Conservation (phyloP, 192 early-diverging fungal species). For the Dispira simplex region DNA sequence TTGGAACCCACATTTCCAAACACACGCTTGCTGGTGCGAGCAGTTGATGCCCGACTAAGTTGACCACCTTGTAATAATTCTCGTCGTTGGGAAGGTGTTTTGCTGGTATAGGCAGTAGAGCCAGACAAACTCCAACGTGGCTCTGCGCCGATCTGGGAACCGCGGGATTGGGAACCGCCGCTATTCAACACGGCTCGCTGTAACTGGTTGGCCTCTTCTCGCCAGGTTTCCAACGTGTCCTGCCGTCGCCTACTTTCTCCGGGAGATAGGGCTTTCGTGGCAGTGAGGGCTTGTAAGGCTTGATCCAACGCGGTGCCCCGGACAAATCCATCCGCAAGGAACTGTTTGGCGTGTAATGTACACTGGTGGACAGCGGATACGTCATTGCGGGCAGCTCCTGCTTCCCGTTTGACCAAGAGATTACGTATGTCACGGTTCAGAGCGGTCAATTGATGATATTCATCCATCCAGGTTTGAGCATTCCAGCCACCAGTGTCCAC, state of each 20-base stretch:
- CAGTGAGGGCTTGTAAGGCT: constrained; percentile 32
- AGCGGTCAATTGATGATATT: constrained; percentile 42
- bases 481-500: constrained; percentile 24
- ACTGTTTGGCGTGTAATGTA: constrained; percentile 60
- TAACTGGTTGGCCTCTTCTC: constrained; percentile 51
- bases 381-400: constrained; percentile 54
- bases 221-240: constrained; percentile 57
- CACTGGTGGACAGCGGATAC: constrained; percentile 63
- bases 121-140: constrained; percentile 16
- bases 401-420: constrained; percentile 52
- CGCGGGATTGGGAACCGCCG: neutral
- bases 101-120: constrained; percentile 16
- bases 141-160: constrained; percentile 15
- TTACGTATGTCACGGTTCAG: constrained; percentile 56
- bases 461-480: constrained; percentile 68
- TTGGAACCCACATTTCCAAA: constrained; percentile 47
- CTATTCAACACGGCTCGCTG: constrained; percentile 31
- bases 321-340: constrained; percentile 28
- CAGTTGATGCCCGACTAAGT: constrained; percentile 7
- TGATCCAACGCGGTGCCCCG: constrained; percentile 37
- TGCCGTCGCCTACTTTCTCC: constrained; percentile 62
- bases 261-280: constrained; percentile 39
- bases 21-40: constrained; percentile 32
- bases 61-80: constrained; percentile 3
- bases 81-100: neutral